Evolutionary conservation across 805 yeast genomes (phyloP).

Genomic region (Yarrowia sp.): DNA sequence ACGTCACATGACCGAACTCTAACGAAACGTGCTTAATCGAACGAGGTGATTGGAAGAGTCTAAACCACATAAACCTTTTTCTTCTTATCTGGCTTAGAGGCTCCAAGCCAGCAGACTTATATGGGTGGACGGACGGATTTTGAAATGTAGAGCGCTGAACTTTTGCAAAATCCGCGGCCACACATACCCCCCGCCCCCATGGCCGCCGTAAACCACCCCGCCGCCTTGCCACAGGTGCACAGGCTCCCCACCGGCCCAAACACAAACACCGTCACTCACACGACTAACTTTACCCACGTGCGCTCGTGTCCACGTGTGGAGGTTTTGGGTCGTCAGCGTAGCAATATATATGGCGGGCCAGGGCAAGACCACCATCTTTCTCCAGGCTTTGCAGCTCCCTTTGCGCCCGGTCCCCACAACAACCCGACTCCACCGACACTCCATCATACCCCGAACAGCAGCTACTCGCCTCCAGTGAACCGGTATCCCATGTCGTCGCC

Average conservation of each 20-base stretch:
- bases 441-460: not conserved
- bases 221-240: no score
- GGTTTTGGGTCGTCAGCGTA: slow-evolving; percentile 19
- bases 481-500: not conserved
- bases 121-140: slow-evolving; percentile 3
- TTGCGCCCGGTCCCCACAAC: no score
- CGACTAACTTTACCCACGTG: slow-evolving; percentile 27
- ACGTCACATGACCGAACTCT: not conserved
- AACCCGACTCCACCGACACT: not conserved
- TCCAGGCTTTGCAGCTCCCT: no score
- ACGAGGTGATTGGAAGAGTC: slow-evolving; percentile 1
- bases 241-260: not conserved
- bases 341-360: not conserved
- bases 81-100: slow-evolving; percentile 2
- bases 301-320: slow-evolving; percentile 26
- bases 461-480: not conserved
- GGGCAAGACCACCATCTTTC: no score
- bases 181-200: not conserved
- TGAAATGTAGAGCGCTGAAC: not conserved
- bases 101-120: not conserved
- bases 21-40: slow-evolving; percentile 7
- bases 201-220: not conserved
- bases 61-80: not conserved
- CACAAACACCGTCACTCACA: slow-evolving; percentile 12
- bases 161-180: not conserved